Base-by-base conservation (phyloP, 345 rosid species). In the Camelina neglecta region DNA sequence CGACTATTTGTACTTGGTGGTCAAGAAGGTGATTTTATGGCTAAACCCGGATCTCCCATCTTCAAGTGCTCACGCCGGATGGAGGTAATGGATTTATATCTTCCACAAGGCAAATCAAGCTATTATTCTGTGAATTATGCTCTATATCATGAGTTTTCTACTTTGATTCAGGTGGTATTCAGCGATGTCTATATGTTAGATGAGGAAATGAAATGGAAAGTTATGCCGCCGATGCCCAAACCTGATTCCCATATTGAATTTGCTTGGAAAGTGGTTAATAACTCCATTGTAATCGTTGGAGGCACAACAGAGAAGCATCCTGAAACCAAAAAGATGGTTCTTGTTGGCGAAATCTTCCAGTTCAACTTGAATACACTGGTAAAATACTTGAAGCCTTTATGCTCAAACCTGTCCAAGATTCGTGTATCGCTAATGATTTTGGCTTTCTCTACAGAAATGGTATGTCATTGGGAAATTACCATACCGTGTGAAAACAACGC, bases 271-370 rank as follows among this genome's bases (percentile, higher is more conserved):
- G 64, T 90, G 7, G 97, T 92, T 73, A 89, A 95, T 80, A 84
- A 88, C 81, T 95, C 99, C 42, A 84, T 92, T 33, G 83, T 95
- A 50, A 84, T 95, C 41, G 88, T 83, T 56, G 99, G 99, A 82
- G 99, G 97, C 79, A 89, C 99, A 35, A 92, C 97, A 36, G 97
- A 92, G 67, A 95, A 90, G 80, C 99, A 95, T 80, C 99, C 97
- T 41, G 62, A 78, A 65, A 95, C 97, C 48, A 95, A 95, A 78
- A 92, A 69, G 86, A 95, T 95, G 96, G 86, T 95, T 85, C 86
- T 95, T 26, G 87, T 86, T 2, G 93, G 97, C 15, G 99, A 95
- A 83, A 73, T 95, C 29, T 81, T 95, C 74, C 97, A 73, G 83
- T 92, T 94, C 42, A 88, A 94, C 88, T 78, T 94, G 23, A 73